Conservation (phyloP, 2,329 filamentous ascomycete genomes). For the Teratosphaeria viscida region DNA sequence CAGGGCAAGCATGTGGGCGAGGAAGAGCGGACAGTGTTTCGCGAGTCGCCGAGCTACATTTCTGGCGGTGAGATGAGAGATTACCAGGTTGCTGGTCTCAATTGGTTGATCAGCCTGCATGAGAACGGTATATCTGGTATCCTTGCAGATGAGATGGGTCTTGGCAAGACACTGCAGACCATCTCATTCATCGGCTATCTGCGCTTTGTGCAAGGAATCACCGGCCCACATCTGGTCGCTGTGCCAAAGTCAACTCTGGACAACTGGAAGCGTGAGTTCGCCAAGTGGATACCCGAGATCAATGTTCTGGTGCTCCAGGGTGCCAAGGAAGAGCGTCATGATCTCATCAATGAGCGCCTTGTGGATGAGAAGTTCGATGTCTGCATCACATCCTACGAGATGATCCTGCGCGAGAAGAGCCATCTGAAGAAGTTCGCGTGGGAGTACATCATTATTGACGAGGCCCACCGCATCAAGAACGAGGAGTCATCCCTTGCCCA, state of each 20-base stretch:
- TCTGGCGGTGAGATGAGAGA: slow-evolving; percentile 81
- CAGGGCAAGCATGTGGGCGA: slow-evolving; percentile 84
- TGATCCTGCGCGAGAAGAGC: slow-evolving; percentile 91
- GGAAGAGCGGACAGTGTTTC: slow-evolving; percentile 72
- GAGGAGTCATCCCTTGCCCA: slow-evolving; percentile 95
- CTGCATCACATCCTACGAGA: slow-evolving; percentile 97
- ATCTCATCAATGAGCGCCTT: slow-evolving; percentile 82
- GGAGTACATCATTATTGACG: slow-evolving; percentile 99
- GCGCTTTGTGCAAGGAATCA: slow-evolving; percentile 79
- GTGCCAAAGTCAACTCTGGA: slow-evolving; percentile 97
- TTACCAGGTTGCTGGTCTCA: slow-evolving; percentile 89
- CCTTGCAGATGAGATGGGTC: slow-evolving; percentile 94
- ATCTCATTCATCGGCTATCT: slow-evolving; percentile 95
- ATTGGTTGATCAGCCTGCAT: slow-evolving; percentile 95
- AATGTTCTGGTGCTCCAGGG: slow-evolving; percentile 90
- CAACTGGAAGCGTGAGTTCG: slow-evolving; percentile 96
- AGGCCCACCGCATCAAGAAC: slow-evolving; percentile 98
- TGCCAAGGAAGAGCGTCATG: slow-evolving; percentile 82
- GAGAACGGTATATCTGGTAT: slow-evolving; percentile 99
- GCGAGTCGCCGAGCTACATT: slow-evolving; percentile 86
- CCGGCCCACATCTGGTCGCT: slow-evolving; percentile 78
- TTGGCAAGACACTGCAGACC: slow-evolving; percentile 95
- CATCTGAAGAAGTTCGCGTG: slow-evolving; percentile 96
- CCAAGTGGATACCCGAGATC: slow-evolving; percentile 88
- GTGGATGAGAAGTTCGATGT: slow-evolving; percentile 94